These are phyloP conservation scores for Ricinus communis DNA, from an alignment of 345 rosid species.

Conservation along the genomic window DNA sequence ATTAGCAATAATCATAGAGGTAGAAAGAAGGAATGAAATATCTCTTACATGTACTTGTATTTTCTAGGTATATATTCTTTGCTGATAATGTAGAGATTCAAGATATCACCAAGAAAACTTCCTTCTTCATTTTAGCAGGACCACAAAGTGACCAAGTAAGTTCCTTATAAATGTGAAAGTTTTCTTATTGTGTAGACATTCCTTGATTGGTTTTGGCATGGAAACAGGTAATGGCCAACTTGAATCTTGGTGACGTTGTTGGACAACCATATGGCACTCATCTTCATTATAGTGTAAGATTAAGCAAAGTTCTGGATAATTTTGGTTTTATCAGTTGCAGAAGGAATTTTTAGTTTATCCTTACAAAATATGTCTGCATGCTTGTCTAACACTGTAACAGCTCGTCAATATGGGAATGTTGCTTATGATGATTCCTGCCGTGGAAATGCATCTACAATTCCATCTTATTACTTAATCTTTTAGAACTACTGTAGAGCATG, in stretches of 20 bases:
- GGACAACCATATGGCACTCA: constrained; percentile 80
- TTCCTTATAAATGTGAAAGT: constrained; percentile 11
- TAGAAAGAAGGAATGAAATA: neutral
- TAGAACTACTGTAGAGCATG: neutral
- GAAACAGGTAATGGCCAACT: constrained; percentile 59
- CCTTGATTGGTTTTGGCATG: constrained; percentile 23
- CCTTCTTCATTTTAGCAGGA: constrained; percentile 66
- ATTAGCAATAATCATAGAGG: neutral
- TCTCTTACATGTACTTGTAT: constrained; percentile 4
- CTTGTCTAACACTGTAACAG: neutral
- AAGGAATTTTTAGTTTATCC: neutral
- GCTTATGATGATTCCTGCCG: neutral
- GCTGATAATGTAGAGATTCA: constrained; percentile 82
- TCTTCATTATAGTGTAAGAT: constrained; percentile 76
- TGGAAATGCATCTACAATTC: neutral
- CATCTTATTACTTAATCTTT: neutral
- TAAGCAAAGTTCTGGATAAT: neutral
- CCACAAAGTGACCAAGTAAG: constrained; percentile 65
- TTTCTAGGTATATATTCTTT: constrained; percentile 71
- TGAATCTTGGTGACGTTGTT: constrained; percentile 69
- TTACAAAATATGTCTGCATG: neutral
- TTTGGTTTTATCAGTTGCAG: neutral
- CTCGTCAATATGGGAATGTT: neutral
- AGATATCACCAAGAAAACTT: constrained; percentile 79
- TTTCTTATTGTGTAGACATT: constrained; percentile 9